Evolutionary conservation across 495 filamentous ascomycete species (phyloP).

Genomic region (Penicillium macrosclerotiorum): DNA sequence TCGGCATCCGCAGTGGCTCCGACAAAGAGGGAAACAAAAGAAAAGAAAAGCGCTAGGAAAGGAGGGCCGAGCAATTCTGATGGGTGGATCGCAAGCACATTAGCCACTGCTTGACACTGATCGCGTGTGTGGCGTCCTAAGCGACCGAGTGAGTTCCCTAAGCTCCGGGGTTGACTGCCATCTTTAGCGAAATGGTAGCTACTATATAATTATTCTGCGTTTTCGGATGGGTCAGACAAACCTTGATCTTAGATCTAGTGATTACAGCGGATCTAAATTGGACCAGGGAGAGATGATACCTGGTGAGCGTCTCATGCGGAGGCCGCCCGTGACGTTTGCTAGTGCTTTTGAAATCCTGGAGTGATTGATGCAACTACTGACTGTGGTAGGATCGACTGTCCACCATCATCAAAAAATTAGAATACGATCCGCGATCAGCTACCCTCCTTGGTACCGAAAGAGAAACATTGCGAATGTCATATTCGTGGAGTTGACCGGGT

Average conservation of each 20-base stretch:
- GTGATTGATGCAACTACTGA: too few species aligned
- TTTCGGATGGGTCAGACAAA: too few species aligned
- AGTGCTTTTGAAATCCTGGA: neutral
- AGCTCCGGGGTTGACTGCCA: conserved; percentile 12
- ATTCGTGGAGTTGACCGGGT: conserved; percentile 9
- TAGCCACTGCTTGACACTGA: conserved; percentile 4
- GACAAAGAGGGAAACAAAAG: neutral
- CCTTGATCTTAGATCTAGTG: neutral
- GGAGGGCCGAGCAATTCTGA: conserved; percentile 1
- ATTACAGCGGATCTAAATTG: too few species aligned
- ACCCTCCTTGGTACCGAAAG: too few species aligned
- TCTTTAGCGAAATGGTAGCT: neutral
- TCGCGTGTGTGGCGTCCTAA: conserved; percentile 2
- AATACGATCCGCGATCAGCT: too few species aligned
- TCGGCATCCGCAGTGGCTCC: neutral
- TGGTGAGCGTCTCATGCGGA: conserved; percentile 6
- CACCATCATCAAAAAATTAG: too few species aligned
- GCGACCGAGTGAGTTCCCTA: neutral
- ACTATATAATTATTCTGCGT: too few species aligned
- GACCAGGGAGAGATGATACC: too few species aligned
- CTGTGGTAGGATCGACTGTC: too few species aligned
- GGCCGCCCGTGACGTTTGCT: neutral
- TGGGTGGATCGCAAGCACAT: conserved; percentile 1
- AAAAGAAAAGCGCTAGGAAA: neutral
- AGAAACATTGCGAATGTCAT: conserved; percentile 7